phyloP scores from a whole-genome alignment of 2,329 filamentous ascomycete genomes.

The Harringtonia aguacate region DNA sequence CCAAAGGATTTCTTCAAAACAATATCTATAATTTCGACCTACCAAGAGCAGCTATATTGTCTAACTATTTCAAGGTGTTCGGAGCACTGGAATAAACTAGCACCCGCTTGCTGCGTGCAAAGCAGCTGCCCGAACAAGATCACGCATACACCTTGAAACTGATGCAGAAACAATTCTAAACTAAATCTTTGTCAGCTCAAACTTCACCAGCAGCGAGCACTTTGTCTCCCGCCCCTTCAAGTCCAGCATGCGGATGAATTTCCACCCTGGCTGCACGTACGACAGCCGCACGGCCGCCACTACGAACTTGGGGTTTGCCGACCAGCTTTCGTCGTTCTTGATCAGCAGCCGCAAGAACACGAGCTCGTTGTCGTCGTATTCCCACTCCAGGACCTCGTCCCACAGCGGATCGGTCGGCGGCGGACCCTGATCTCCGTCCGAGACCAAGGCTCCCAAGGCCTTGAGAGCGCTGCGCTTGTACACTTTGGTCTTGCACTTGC shows the following conservation, averaged over 20 bases:
- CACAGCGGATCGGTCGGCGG: constrained; percentile 51
- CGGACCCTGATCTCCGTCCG: constrained; percentile 39
- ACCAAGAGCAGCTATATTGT: too few species aligned
- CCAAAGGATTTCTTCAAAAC: too few species aligned
- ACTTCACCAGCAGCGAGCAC: constrained; percentile 50
- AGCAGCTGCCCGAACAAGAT: too few species aligned
- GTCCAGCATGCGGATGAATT: constrained; percentile 54
- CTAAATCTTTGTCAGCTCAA: constrained; percentile 31
- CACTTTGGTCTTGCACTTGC: constrained; percentile 50
- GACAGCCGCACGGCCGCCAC: constrained; percentile 48
- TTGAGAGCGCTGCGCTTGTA: constrained; percentile 48
- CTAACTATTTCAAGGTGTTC: too few species aligned
- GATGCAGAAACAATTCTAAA: constrained; percentile 6
- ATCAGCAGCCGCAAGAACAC: constrained; percentile 53
- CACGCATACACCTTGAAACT: too few species aligned
- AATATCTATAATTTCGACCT: too few species aligned
- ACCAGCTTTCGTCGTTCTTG: constrained; percentile 56
- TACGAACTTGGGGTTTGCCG: constrained; percentile 50
- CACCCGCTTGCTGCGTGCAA: too few species aligned
- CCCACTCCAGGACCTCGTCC: constrained; percentile 57
- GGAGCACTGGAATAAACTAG: too few species aligned
- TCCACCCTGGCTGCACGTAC: constrained; percentile 48
- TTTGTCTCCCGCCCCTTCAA: constrained; percentile 53
- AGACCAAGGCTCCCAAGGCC: constrained; percentile 38
- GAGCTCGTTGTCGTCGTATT: constrained; percentile 56